Conservation (phyloP, 257 asterid genomes). For the Solanum verrucosum region DNA sequence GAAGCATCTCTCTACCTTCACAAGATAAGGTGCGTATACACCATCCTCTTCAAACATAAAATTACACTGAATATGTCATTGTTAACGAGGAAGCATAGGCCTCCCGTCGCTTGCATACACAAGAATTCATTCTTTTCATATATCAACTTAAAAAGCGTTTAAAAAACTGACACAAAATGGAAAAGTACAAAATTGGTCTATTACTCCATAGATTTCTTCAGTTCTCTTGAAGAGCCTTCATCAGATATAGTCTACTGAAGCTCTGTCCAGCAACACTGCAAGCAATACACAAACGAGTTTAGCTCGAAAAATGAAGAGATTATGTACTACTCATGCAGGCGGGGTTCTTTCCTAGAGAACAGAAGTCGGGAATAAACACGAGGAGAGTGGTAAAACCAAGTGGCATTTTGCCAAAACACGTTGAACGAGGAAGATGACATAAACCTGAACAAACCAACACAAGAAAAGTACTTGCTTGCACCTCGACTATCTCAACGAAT, state of each 20-base stretch:
- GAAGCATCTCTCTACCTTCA: background rate
- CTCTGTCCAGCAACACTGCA: conserved; percentile 91
- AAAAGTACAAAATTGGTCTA: background rate
- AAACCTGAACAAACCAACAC: background rate
- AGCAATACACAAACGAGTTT: background rate
- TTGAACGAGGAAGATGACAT: background rate
- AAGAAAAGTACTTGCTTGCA: background rate
- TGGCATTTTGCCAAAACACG: background rate
- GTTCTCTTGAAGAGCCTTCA: conserved; percentile 81
- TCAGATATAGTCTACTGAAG: conserved; percentile 69
- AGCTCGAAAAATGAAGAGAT: background rate
- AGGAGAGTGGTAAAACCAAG: background rate
- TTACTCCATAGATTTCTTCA: background rate
- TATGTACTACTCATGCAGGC: background rate
- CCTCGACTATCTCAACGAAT: background rate
- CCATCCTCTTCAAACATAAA: background rate
- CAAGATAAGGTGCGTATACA: background rate
- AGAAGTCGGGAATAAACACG: background rate
- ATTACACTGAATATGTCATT: background rate
- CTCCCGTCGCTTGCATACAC: background rate
- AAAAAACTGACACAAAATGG: background rate
- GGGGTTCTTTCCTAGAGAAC: background rate
- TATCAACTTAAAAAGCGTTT: background rate
- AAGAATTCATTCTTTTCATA: background rate
- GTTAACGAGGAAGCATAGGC: background rate